Percentiles rank a stretch among this genome's conserved stretches.
Evolutionary conservation across 768 basidiomycete species (phyloP).

Genomic region (Boletus eberwhitei): DNA sequence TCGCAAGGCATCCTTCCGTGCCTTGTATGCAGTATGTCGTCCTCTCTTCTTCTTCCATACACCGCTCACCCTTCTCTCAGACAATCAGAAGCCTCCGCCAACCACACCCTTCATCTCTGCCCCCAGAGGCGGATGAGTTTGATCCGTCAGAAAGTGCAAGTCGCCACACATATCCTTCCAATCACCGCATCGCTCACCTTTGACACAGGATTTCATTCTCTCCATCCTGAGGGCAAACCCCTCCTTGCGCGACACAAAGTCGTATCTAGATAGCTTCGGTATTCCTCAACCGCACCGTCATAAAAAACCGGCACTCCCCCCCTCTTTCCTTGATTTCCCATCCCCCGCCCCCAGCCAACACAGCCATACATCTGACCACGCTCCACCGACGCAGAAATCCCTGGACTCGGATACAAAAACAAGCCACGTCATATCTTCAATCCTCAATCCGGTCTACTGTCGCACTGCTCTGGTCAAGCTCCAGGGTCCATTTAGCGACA

Average conservation of each 20-base stretch:
- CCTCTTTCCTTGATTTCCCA: constrained; percentile 25
- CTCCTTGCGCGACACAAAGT: constrained; percentile 84
- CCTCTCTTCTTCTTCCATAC: background rate
- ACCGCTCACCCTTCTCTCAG: constrained; percentile 25
- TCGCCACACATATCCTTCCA: background rate
- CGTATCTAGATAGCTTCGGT: constrained; percentile 90
- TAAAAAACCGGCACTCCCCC: constrained; percentile 19
- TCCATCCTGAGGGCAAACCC: constrained; percentile 93
- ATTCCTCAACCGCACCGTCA: constrained; percentile 46
- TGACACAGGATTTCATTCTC: constrained; percentile 84
- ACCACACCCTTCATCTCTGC: background rate
- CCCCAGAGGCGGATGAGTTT: constrained; percentile 24
- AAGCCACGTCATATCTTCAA: constrained; percentile 62
- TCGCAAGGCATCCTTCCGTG: constrained; percentile 43
- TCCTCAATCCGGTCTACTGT: constrained; percentile 77
- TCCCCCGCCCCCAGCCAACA: constrained; percentile 19
- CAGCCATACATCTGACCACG: background rate
- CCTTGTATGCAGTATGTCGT: constrained; percentile 53
- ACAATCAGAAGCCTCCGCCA: constrained; percentile 32
- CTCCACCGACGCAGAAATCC: constrained; percentile 25
- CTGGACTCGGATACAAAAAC: constrained; percentile 34
- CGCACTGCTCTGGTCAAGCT: constrained; percentile 95
- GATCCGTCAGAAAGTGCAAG: constrained; percentile 50
- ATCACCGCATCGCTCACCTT: constrained; percentile 9
- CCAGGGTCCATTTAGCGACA: constrained; percentile 92